Conservation (phyloP, 345 rosid genomes). For the Aurinia saxatilis region DNA sequence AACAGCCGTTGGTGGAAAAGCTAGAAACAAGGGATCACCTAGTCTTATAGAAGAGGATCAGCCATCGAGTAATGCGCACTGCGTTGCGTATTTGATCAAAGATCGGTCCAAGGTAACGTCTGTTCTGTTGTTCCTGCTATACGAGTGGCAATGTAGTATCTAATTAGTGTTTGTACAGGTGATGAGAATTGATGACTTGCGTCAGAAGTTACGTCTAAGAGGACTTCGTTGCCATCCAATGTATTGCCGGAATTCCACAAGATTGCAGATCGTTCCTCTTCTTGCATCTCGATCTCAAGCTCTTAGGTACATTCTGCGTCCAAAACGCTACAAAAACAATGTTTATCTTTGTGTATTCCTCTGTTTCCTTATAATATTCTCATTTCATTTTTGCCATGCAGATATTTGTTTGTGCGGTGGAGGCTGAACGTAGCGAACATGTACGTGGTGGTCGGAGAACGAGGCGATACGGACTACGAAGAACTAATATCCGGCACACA, state of each 20-base stretch:
- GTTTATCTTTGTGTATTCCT: not conserved
- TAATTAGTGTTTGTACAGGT: constrained; percentile 39
- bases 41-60: constrained; percentile 54
- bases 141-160: not conserved
- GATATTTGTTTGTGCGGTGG: constrained; percentile 95
- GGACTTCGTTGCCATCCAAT: constrained; percentile 97
- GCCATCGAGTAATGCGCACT: constrained; percentile 58
- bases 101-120: constrained; percentile 55
- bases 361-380: not conserved
- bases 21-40: constrained; percentile 28
- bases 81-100: constrained; percentile 62
- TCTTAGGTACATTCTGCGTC: constrained; percentile 48
- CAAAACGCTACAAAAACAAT: not conserved
- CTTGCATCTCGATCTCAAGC: constrained; percentile 94
- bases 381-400: not conserved
- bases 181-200: constrained; percentile 70
- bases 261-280: constrained; percentile 78
- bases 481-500: constrained; percentile 81
- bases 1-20: constrained; percentile 40
- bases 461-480: constrained; percentile 82
- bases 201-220: constrained; percentile 86
- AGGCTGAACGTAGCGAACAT: constrained; percentile 76
- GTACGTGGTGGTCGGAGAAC: constrained; percentile 80
- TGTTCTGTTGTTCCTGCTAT: not conserved
- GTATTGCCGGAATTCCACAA: constrained; percentile 81